Conservation (phyloP, 192 early-diverging fungal genomes). For the Linnemannia hyalina region DNA sequence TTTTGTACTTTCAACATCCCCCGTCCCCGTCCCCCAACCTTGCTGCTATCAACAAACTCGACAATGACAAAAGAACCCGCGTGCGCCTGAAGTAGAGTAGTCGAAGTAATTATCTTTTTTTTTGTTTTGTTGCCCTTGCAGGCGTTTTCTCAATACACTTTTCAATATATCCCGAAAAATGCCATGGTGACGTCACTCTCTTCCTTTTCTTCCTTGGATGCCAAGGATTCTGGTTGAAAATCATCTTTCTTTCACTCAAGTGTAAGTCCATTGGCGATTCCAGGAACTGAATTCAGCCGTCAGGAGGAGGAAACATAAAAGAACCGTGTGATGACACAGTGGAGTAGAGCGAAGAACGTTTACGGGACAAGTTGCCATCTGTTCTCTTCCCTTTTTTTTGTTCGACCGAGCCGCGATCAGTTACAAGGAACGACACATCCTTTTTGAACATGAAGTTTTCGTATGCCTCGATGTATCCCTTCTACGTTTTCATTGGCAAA, state of each 20-base stretch:
- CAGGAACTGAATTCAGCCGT: background rate
- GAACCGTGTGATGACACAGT: conserved; percentile 34
- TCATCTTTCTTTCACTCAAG: background rate
- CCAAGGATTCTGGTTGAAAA: background rate
- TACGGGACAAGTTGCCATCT: conserved; percentile 7
- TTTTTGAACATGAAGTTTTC: background rate
- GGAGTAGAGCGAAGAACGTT: conserved; percentile 36
- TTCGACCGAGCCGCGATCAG: background rate
- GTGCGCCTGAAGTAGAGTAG: conserved; percentile 6
- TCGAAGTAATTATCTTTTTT: conserved; percentile 12
- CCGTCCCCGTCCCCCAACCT: background rate
- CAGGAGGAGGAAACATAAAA: background rate
- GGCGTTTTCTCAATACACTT: background rate
- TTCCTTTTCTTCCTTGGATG: too few relatives aligned
- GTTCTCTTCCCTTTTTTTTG: background rate
- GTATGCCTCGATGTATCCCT: background rate
- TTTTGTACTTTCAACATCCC: background rate
- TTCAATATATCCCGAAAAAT: background rate
- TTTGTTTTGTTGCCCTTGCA: background rate
- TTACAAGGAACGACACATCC: background rate
- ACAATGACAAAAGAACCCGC: conserved; percentile 8
- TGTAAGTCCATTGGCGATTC: background rate
- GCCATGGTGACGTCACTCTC: too few relatives aligned
- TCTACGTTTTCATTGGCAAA: conserved; percentile 3
- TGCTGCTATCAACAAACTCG: conserved; percentile 8